phyloP scores from a whole-genome alignment of 768 basidiomycete species.

The Xanthoconium stramineum region DNA sequence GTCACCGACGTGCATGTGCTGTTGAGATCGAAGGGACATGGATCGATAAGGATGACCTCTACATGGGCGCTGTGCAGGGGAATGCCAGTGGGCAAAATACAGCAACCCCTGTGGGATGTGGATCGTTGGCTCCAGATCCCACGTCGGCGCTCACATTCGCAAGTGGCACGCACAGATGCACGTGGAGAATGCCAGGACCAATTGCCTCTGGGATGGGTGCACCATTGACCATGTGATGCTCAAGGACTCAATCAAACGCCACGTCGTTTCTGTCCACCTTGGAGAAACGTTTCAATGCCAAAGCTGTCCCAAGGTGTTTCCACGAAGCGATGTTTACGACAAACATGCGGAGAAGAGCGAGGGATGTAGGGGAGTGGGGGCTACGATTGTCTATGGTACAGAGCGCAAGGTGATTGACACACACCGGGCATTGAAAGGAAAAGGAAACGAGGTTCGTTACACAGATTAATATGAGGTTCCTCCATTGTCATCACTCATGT shows the following conservation, averaged over 20 bases:
- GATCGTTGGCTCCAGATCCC: constrained; percentile 4
- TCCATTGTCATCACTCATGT: neutral
- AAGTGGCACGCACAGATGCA: constrained; percentile 3
- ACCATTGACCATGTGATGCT: neutral
- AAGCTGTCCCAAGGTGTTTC: neutral
- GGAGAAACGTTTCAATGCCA: constrained; percentile 5
- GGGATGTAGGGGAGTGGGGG: neutral
- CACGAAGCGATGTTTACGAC: constrained; percentile 7
- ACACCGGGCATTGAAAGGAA: neutral
- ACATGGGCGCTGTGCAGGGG: neutral
- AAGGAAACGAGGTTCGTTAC: neutral
- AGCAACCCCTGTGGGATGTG: constrained; percentile 8
- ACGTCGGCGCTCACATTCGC: constrained; percentile 6
- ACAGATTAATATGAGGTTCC: neutral
- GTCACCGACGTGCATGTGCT: neutral
- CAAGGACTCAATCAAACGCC: constrained; percentile 6
- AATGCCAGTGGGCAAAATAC: constrained; percentile 6
- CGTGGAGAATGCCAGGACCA: neutral
- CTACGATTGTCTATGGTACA: neutral
- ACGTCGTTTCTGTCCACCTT: constrained; percentile 6
- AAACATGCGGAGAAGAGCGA: neutral
- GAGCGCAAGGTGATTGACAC: neutral
- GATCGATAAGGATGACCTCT: constrained; percentile 7
- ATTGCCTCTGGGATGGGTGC: constrained; percentile 8
- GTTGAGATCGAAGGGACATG: neutral